These are phyloP conservation scores for Mucor mucedo DNA, from an alignment of 371 early-diverging fungal species.

Conservation along the genomic window DNA sequence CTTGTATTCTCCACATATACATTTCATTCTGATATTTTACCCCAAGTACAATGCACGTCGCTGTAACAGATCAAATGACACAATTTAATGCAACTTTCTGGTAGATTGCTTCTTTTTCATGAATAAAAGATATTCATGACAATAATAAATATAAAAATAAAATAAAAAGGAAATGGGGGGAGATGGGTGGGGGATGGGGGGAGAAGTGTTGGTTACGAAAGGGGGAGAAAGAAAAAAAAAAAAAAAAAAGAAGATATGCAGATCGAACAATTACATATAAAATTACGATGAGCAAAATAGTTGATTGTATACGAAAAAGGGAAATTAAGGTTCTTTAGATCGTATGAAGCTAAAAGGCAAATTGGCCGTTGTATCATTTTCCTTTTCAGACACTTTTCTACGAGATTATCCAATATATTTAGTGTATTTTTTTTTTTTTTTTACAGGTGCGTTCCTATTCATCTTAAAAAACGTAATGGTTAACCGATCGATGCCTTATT, in stretches of 20 bases:
- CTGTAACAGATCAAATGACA: too few species aligned
- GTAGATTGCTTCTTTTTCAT: not conserved
- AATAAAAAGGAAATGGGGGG: too few species aligned
- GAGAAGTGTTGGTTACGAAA: not conserved
- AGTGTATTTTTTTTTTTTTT: not conserved
- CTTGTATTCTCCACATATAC: not conserved
- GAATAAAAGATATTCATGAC: not conserved
- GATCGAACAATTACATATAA: slow-evolving; percentile 11
- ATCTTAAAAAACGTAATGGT: not conserved
- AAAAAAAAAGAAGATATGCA: slow-evolving; percentile 2
- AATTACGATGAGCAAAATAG: slow-evolving; percentile 7
- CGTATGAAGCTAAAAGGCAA: slow-evolving; percentile 12
- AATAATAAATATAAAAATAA: too few species aligned
- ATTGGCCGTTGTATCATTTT: slow-evolving; percentile 5
- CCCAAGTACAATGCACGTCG: too few species aligned
- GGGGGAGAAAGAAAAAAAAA: not conserved
- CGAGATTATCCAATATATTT: not conserved
- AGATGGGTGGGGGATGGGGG: not conserved
- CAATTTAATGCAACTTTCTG: not conserved
- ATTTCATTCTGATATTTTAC: not conserved
- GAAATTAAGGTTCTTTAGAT: slow-evolving; percentile 1
- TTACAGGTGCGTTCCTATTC: not conserved
- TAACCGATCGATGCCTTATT: slow-evolving; percentile 6
- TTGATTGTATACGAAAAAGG: slow-evolving; percentile 6
- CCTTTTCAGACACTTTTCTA: slow-evolving; percentile 10